Evolutionary conservation across 2,329 filamentous ascomycete genomes (phyloP).

Genomic region (Aspergillus jensenii): DNA sequence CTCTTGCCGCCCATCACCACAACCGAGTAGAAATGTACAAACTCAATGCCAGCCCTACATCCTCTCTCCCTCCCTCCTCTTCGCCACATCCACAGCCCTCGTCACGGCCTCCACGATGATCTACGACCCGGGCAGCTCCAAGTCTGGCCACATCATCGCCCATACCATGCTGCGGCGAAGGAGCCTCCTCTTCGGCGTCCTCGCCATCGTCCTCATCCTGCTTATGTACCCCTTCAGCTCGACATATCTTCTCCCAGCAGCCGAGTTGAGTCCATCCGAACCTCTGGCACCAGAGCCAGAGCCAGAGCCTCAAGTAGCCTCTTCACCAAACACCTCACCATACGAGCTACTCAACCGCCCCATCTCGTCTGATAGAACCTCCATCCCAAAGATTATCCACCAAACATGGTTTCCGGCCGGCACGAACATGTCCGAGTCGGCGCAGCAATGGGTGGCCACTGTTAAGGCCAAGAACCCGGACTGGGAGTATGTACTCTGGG

Average conservation of each 20-base stretch:
- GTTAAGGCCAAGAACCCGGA: conserved; percentile 15
- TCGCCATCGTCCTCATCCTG: not conserved
- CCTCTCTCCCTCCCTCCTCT: not conserved
- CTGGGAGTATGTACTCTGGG: conserved; percentile 25
- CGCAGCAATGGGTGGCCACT: conserved; percentile 18
- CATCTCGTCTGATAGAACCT: conserved; percentile 11
- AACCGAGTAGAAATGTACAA: not conserved
- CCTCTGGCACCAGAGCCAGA: not conserved
- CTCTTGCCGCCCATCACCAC: not conserved
- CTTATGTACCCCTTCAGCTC: conserved; percentile 5
- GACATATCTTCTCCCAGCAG: not conserved
- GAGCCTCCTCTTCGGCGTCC: not conserved
- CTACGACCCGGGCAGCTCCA: not conserved
- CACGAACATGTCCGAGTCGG: conserved; percentile 22
- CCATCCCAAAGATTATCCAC: conserved; percentile 22
- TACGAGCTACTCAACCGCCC: conserved; percentile 15
- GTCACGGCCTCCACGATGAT: not conserved
- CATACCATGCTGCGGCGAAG: conserved; percentile 3
- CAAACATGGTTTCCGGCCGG: conserved; percentile 24
- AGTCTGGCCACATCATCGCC: not conserved
- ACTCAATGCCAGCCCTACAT: not conserved
- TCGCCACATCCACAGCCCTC: not conserved
- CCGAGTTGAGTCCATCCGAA: not conserved
- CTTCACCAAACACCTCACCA: conserved; percentile 5
- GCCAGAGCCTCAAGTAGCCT: not conserved